Evolutionary conservation across 1,139 yeast species (phyloP), one percentile per base, ranked within the genome.

Genomic region (Scheffersomyces segobiensis): DNA sequence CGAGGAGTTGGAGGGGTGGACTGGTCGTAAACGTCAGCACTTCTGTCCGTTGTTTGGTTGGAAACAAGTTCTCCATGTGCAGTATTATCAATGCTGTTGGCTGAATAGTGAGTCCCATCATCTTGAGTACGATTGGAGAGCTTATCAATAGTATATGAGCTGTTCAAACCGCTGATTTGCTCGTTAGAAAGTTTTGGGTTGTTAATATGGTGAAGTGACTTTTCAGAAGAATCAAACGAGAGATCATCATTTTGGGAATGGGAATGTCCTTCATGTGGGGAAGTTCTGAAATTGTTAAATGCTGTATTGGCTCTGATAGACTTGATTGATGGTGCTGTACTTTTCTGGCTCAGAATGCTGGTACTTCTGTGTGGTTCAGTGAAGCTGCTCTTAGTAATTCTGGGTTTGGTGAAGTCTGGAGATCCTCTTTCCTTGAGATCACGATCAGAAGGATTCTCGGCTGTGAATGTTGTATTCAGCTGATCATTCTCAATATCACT

Each of bases 231-330:
- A 14, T 32, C 42, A 32, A 32, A 32, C 3, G 42, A 32, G 17
- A 32, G 17, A 10, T 32, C 42, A 32, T 32, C 42, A 20, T 48
- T 20, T 5, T 48, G 50, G 5, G 50, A 48, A 5, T 48, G 21
- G 17, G 50, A 24, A 19, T 21, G 21, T 48, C 24, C 50, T 2
- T 56, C 59, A 46, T 52, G 50, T 21, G 66, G 59, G 12, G 66
- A 59, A 4, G 69, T 61, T 62, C 82, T 72, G 55, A 80, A 78
- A 56, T 76, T 78, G 62, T 69, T 78, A 65, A 77, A 80, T 1
- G 81, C 83, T 0, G 84, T 80, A 58, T 79, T 79, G 49, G 78
- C 74, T 0, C 74, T 74, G 57, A 78, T 69, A 3, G 79, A 73
- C 55, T 73, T 73, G 46, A 73, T 67, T 0, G 74, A 62, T 1